phyloP scores from a whole-genome alignment of 2,329 filamentous ascomycete genomes.

The Plectosphaerella sp. region DNA sequence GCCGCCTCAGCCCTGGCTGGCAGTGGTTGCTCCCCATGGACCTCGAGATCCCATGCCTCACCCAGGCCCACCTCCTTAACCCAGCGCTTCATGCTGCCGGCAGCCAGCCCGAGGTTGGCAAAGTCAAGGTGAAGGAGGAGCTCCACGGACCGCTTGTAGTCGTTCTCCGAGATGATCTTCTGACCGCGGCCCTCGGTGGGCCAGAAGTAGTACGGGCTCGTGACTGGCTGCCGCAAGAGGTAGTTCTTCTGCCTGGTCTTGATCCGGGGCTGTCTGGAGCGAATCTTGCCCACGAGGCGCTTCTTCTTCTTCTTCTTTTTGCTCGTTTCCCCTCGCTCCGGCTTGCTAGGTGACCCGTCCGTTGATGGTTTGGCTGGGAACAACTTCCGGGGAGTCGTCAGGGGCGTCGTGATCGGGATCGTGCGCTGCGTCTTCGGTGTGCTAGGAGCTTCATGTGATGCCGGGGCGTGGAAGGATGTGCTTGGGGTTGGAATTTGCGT shows the following conservation, averaged over 20 bases:
- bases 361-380: slow-evolving; percentile 13
- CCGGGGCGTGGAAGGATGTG: slow-evolving; percentile 18
- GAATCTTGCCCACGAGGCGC: slow-evolving; percentile 54
- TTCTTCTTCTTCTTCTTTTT: slow-evolving; percentile 44
- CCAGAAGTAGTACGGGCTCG: slow-evolving; percentile 64
- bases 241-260: slow-evolving; percentile 54
- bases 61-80: slow-evolving; percentile 59
- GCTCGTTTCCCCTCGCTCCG: slow-evolving; percentile 22
- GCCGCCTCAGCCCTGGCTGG: slow-evolving; percentile 6
- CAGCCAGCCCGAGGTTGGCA: slow-evolving; percentile 57
- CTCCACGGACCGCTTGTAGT: slow-evolving; percentile 65
- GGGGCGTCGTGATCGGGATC: slow-evolving; percentile 19
- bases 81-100: slow-evolving; percentile 65
- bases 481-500: slow-evolving; percentile 20
- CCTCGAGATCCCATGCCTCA: slow-evolving; percentile 44
- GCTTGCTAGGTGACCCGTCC: slow-evolving; percentile 18
- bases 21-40: slow-evolving; percentile 38
- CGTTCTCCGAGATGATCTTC: slow-evolving; percentile 56
- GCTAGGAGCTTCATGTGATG: slow-evolving; percentile 10
- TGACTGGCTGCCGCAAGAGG: slow-evolving; percentile 42
- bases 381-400: slow-evolving; percentile 26
- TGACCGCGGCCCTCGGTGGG: slow-evolving; percentile 56
- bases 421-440: slow-evolving; percentile 27
- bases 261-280: slow-evolving; percentile 58
- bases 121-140: slow-evolving; percentile 73